Percentiles rank a stretch among this genome's conserved stretches.
These are phyloP conservation scores for Rhizophora apiculata DNA, from an alignment of 345 rosid genomes.

Conservation along the genomic window DNA sequence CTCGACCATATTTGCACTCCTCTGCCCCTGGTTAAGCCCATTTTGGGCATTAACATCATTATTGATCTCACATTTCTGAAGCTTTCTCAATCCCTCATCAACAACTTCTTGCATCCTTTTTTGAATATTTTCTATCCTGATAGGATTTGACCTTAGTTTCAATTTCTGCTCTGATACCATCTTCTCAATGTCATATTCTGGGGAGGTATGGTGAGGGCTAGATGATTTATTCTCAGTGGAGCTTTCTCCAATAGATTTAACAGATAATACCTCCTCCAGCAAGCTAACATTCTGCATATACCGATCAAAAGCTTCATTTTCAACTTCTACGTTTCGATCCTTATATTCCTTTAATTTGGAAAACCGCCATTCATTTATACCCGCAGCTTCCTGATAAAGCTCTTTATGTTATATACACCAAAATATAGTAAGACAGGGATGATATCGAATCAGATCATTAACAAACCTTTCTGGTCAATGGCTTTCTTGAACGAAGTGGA, in stretches of 20 bases:
- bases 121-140: conserved; percentile 49
- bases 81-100: conserved; percentile 60
- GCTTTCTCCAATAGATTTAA: conserved; percentile 41
- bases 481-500: conserved; percentile 69
- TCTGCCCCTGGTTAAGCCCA: conserved; percentile 30
- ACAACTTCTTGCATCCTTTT: conserved; percentile 51
- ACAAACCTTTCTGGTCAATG: conserved; percentile 73
- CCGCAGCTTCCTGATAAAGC: conserved; percentile 71
- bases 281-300: conserved; percentile 68
- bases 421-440: conserved; percentile 5
- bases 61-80: conserved; percentile 31
- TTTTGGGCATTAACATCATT: conserved; percentile 20
- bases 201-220: conserved; percentile 22
- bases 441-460: neutral
- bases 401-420: conserved; percentile 5
- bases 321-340: conserved; percentile 67
- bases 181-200: conserved; percentile 26
- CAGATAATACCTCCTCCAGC: conserved; percentile 72
- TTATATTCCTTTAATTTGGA: conserved; percentile 69
- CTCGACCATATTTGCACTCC: conserved; percentile 41
- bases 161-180: conserved; percentile 39
- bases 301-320: conserved; percentile 81
- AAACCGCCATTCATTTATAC: conserved; percentile 92
- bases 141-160: conserved; percentile 46
- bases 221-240: conserved; percentile 25